These are phyloP conservation scores for Coemansia asiatica DNA, from an alignment of 192 early-diverging fungal genomes.

Conservation along the genomic window DNA sequence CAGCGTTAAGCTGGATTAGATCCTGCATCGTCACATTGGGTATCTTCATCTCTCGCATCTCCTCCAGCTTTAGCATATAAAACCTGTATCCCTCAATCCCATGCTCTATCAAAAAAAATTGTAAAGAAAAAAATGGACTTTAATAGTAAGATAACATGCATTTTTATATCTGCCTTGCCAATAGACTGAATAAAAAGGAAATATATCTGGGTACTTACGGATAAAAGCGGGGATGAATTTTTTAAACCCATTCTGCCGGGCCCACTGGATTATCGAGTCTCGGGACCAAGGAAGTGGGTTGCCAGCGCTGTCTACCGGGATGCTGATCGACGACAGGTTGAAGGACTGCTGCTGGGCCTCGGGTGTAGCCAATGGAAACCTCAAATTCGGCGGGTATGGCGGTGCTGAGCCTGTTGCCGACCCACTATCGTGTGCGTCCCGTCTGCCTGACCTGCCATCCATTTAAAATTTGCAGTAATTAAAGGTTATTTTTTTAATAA, in stretches of 20 bases:
- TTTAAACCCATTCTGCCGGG: conserved; percentile 35
- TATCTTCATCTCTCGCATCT: conserved; percentile 42
- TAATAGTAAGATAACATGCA: too few species aligned
- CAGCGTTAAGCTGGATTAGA: conserved; percentile 49
- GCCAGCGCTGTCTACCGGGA: conserved; percentile 34
- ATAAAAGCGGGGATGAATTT: conserved; percentile 46
- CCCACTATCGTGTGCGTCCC: conserved; percentile 10
- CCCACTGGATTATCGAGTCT: conserved; percentile 48
- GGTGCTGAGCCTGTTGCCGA: conserved; percentile 9
- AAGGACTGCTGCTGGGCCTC: conserved; percentile 6
- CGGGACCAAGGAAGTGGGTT: conserved; percentile 46
- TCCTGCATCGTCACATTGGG: conserved; percentile 47
- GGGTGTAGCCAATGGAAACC: neutral
- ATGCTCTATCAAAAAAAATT: conserved; percentile 41
- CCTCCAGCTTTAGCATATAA: conserved; percentile 44
- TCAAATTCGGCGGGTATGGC: conserved; percentile 6
- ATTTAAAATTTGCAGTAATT: conserved; percentile 11
- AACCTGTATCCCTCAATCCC: conserved; percentile 49
- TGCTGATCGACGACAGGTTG: conserved; percentile 36
- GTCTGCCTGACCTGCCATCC: conserved; percentile 16
- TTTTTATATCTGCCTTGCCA: neutral
- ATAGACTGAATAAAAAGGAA: too few species aligned
- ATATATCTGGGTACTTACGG: conserved; percentile 26
- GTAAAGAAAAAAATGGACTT: too few species aligned
- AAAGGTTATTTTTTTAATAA: neutral